Evolutionary conservation across 768 basidiomycete genomes (phyloP), one percentile per base, ranked within the genome.

Genomic region (Hortiboletus flavorubellus): DNA sequence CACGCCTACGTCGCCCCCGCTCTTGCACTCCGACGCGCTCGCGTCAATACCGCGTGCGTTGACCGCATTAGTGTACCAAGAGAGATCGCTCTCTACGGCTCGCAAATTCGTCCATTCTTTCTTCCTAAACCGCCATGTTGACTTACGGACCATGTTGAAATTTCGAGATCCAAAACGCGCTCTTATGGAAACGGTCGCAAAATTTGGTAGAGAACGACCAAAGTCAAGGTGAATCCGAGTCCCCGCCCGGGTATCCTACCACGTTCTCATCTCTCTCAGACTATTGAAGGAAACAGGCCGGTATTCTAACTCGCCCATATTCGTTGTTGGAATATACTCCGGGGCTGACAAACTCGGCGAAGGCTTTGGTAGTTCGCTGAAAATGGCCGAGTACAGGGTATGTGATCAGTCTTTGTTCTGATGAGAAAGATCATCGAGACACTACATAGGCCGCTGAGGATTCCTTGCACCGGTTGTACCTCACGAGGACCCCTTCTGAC

Each of bases 371-470:
- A 87, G 84, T 61, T 94, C 91, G 3, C 74, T 98, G 51, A 86
- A 83, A 70, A 98, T 98, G 96, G 93, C 93, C 15, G 93, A 98
- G 72, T 95, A 83, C 73, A 79, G 96, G 54, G 93, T 93, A 72
- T 49, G 83, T 21, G 29, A 39, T 35, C 16, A 51, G n/a, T 23
- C 29, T 43, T 49, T 18, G 29, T 59, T 26, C 21, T 10, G 26
- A 15, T 11, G 8, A 34, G 26, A 11, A 8, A 26, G 10, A 29
- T 41, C 6, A n/a, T 33, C 9, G 44, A 47, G 31, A 29, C 51
- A 7, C 29, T 38, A 30, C 55, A 29, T 60, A 90, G 87, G 92
- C 92, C 15, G 89, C 89, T 9, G 92, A 96, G 72, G 91, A 94
- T 63, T 83, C 92, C 1, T 76, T 95, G 26, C 83, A 87, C 58